Conservation (phyloP, 345 rosid genomes). For the Eucalyptus lansdowneana region DNA sequence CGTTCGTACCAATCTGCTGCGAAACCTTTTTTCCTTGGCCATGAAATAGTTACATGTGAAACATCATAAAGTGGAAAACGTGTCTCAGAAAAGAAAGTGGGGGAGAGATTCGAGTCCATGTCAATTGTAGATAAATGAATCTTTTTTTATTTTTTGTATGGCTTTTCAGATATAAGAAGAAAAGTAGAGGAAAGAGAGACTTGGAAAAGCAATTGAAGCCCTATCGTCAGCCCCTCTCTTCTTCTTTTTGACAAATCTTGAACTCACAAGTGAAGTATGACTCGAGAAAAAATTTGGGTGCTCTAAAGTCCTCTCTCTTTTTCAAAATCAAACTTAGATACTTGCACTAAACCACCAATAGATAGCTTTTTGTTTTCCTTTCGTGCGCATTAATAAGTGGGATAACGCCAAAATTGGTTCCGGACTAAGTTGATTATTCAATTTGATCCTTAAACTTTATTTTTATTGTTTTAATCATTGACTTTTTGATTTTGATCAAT, state of each 20-base stretch:
- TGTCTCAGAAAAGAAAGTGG: neutral
- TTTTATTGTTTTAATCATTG: neutral
- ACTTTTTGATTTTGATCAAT: neutral
- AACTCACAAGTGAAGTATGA: neutral
- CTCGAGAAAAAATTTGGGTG: neutral
- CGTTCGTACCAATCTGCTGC: neutral
- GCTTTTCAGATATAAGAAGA: neutral
- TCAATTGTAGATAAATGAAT: neutral
- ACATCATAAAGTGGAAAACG: neutral
- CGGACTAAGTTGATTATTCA: neutral
- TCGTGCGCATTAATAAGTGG: neutral
- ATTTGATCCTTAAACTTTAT: neutral
- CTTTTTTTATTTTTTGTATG: neutral
- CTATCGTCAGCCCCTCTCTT: neutral
- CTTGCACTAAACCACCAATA: neutral
- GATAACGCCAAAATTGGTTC: neutral
- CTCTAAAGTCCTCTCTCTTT: neutral
- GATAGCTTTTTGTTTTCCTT: neutral
- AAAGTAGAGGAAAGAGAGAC: neutral
- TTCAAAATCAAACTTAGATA: neutral
- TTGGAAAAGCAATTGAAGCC: neutral
- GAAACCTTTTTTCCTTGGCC: neutral
- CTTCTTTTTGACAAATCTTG: neutral
- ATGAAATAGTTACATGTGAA: neutral
- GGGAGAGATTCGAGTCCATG: neutral